Evolutionary conservation across 306 rosid species (phyloP), one percentile per base, ranked within the genome.

Genomic region (Fragaria nilgerrensis): DNA sequence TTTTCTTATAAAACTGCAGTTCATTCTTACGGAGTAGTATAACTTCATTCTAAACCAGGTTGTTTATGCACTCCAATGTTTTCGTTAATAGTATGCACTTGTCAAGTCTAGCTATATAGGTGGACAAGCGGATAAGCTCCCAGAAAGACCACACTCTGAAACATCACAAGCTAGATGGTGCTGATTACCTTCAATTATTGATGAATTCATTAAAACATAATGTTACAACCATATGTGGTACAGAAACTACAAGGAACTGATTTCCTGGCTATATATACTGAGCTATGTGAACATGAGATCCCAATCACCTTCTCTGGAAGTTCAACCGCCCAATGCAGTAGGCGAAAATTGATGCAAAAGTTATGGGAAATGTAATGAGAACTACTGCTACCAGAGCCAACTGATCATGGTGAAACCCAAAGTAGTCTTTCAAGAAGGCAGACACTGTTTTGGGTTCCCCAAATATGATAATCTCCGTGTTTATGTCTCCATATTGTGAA

Each of bases 401-500:
- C 20, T 72, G 78, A 67, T 75, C 68, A 39, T 68, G 79, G 48
- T 81, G 81, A 80, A 79, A 85, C 74, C 85, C 87, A 32, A 83
- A 88, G 68, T 85, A 88, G 65, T 83, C 82, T 48, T 71, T 0
- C 34, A 88, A 74, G 86, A 83, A 81, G 37, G 75, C 69, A 74
- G 84, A 37, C 13, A 85, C 75, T 22, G 77, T 66, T 79, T 75
- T 79, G 10, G 5, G 62, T 62, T 84, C 83, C 20, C 84, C 86
- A 63, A 75, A 80, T 16, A 83, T 74, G 27, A 19, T 47, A 36
- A 88, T 19, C 64, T 69, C 44, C 64, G 76, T 73, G 53, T 83
- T 20, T 63, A 85, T 72, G 64, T 88, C 91, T 79, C 89, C 91
- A 74, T 83, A 88, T 81, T 88, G 91, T 52, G 89, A 88, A 61